These are phyloP conservation scores for Corchorus capsularis DNA, from an alignment of 345 rosid genomes.

Conservation along the genomic window DNA sequence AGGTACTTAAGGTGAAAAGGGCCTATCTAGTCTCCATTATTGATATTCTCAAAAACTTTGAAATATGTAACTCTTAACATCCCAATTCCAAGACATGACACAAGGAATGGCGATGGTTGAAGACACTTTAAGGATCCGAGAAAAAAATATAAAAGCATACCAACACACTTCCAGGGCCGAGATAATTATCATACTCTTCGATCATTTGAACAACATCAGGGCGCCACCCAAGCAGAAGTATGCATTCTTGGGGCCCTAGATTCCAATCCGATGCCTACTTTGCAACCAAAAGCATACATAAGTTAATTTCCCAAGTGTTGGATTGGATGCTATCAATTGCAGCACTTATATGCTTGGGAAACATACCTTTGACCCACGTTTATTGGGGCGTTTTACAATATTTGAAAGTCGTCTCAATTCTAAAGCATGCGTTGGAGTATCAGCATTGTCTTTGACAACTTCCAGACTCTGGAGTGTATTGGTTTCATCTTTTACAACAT, in stretches of 20 bases:
- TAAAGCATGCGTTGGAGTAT: slow-evolving; percentile 34
- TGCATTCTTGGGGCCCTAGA: slow-evolving; percentile 77
- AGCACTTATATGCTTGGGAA: slow-evolving; percentile 21
- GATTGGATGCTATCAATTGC: slow-evolving; percentile 14
- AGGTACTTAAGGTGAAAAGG: not conserved
- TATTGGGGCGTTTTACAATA: slow-evolving; percentile 56
- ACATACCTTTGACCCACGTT: slow-evolving; percentile 71
- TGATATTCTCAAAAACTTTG: not conserved
- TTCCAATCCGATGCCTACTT: slow-evolving; percentile 65
- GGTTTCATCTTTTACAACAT: slow-evolving; percentile 34
- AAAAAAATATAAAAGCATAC: slow-evolving; percentile 43
- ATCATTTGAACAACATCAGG: slow-evolving; percentile 84
- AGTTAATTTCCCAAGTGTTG: slow-evolving; percentile 14
- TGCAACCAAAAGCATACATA: slow-evolving; percentile 25
- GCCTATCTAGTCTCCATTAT: not conserved
- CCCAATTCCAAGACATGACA: not conserved
- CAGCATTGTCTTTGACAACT: slow-evolving; percentile 34
- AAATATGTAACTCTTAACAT: not conserved
- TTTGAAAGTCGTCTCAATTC: slow-evolving; percentile 53
- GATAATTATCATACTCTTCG: slow-evolving; percentile 92
- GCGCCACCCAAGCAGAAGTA: slow-evolving; percentile 97
- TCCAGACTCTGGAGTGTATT: slow-evolving; percentile 27
- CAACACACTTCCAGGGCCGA: slow-evolving; percentile 92
- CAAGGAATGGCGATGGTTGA: slow-evolving; percentile 11
- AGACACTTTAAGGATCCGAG: not conserved